Percentiles rank a stretch among this genome's conserved stretches.
phyloP scores from a whole-genome alignment of 1,139 yeast species.

The Hyphopichia khmerensis region DNA sequence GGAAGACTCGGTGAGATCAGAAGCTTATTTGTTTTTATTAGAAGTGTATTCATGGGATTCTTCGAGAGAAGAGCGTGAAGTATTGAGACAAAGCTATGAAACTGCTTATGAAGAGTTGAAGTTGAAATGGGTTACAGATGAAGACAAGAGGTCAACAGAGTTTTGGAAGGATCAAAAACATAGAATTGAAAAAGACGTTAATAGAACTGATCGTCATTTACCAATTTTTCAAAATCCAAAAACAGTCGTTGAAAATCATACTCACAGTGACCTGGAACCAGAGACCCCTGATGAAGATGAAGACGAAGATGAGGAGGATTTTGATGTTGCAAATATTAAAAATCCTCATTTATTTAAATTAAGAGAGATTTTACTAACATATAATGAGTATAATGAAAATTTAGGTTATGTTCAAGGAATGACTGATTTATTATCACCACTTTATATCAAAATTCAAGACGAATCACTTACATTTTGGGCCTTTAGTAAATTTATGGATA shows the following conservation, averaged over 20 bases:
- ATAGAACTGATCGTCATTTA: conserved; percentile 82
- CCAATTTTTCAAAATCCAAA: conserved; percentile 48
- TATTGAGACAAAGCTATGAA: conserved; percentile 54
- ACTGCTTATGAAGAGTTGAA: conserved; percentile 67
- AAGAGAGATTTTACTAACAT: conserved; percentile 80
- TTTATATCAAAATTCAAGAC: conserved; percentile 75
- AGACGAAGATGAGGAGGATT: conserved; percentile 46
- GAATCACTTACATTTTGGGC: conserved; percentile 87
- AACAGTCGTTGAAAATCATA: conserved; percentile 7
- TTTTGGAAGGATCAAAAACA: conserved; percentile 87
- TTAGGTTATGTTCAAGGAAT: conserved; percentile 97
- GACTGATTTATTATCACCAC: conserved; percentile 89
- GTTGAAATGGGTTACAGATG: conserved; percentile 64
- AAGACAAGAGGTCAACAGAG: conserved; percentile 56
- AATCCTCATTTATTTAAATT: conserved; percentile 70
- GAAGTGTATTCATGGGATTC: conserved; percentile 92
- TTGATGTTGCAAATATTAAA: conserved; percentile 49
- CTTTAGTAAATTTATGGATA: conserved; percentile 82
- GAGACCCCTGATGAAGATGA: conserved; percentile 55
- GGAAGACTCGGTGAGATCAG: conserved; percentile 54
- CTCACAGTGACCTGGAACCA: conserved; percentile 28
- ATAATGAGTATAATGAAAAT: conserved; percentile 77
- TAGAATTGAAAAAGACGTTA: conserved; percentile 91
- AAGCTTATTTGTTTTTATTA: conserved; percentile 84
- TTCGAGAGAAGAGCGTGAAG: conserved; percentile 63